Conservation (phyloP, 768 basidiomycete species). For the Suillus paluster region DNA sequence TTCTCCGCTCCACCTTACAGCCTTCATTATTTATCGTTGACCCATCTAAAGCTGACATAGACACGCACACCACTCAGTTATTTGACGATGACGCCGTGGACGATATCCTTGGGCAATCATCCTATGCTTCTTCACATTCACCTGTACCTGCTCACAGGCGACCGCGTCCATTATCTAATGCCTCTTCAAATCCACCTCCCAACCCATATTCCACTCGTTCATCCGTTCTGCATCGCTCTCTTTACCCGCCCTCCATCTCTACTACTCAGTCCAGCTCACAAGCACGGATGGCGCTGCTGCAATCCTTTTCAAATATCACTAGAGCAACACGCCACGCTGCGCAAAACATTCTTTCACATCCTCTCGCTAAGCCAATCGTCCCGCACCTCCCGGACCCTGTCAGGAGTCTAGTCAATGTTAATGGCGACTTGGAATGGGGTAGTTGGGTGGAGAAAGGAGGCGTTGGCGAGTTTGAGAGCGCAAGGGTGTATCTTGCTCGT, state of each 20-base stretch:
- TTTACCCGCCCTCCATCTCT: slow-evolving; percentile 57
- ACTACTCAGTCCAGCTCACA: slow-evolving; percentile 62
- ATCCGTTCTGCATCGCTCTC: slow-evolving; percentile 81
- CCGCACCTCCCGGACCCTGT: slow-evolving; percentile 97
- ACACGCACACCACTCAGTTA: slow-evolving; percentile 83
- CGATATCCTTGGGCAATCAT: slow-evolving; percentile 81
- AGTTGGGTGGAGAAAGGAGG: slow-evolving; percentile 93
- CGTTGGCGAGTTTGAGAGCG: slow-evolving; percentile 95
- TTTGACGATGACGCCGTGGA: slow-evolving; percentile 90
- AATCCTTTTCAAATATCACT: slow-evolving; percentile 94
- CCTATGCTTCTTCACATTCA: slow-evolving; percentile 76
- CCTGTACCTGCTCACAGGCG: slow-evolving; percentile 85
- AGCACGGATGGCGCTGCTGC: slow-evolving; percentile 82
- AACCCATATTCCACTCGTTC: slow-evolving; percentile 69
- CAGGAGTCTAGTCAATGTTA: slow-evolving; percentile 83
- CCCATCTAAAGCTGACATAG: slow-evolving; percentile 90
- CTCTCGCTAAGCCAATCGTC: slow-evolving; percentile 92
- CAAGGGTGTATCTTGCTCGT: slow-evolving; percentile 91
- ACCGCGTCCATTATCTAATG: slow-evolving; percentile 62
- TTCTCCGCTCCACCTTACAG: slow-evolving; percentile 86
- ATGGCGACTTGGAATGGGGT: slow-evolving; percentile 92
- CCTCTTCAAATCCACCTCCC: slow-evolving; percentile 28
- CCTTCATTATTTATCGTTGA: slow-evolving; percentile 89
- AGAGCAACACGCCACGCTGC: slow-evolving; percentile 92
- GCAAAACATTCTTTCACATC: slow-evolving; percentile 93